Evolutionary conservation across 345 rosid genomes (phyloP), one percentile per base, ranked within the genome.

Genomic region (Ceriops decandra): DNA sequence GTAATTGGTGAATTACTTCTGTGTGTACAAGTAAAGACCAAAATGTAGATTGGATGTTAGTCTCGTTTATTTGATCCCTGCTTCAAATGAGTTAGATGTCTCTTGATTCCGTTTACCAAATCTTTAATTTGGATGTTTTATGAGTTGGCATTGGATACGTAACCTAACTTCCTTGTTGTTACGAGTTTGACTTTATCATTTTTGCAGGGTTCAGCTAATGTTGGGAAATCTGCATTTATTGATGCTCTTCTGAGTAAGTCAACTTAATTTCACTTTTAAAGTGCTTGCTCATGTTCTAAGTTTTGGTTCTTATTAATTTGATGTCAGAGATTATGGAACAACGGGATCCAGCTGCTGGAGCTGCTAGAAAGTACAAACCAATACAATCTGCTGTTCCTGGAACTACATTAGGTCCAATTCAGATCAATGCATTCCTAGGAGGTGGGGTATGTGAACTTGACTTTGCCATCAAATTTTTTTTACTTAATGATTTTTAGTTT

Each of bases 321-420:
- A 63, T 26, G 38, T 68, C 83, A 91, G 98, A 89, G 76, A 76
- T 80, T 70, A 86, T 91, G 96, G 91, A 85, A 9, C 82, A 85
- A 80, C 82, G 87, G 78, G 97, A 93, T 75, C 97, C 97, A 67
- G 91, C 80, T 74, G 97, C 98, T 73, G 97, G 95, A 62, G 86
- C 90, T 51, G 98, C 98, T 17, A 90, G 79, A 33, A 89, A 73
- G 82, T 89, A 91, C 79, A 91, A 85, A 74, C 98, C 98, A 24
- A 84, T 89, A 74, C 96, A 93, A 75, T 93, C 97, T 54, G 96
- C 98, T 78, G 98, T 93, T 77, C 98, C 97, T 67, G 97, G 97
- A 80, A 93, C 98, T 57, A 93, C 98, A 68, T 84, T 93, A 63
- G 98, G 97, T 59, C 88, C 97, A 21, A 93, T 93, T 82, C 91